phyloP scores from a whole-genome alignment of 768 basidiomycete genomes.

The Leucocoprinus birnbaumii region DNA sequence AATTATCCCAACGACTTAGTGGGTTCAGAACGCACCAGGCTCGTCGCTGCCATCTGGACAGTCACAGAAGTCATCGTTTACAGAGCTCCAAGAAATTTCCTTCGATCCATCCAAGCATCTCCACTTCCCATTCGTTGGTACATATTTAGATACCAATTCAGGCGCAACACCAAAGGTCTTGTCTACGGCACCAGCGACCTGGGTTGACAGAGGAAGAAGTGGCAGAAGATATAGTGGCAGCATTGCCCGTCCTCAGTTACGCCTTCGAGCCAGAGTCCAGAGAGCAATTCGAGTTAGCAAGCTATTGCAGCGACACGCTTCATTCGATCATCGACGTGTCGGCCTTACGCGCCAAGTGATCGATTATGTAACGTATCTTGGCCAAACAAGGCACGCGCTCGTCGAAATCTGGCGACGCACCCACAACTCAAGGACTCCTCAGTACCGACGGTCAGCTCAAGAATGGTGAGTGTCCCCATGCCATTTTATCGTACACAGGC shows the following conservation, averaged over 20 bases:
- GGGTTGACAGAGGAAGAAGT: slow-evolving; percentile 37
- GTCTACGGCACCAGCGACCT: slow-evolving; percentile 35
- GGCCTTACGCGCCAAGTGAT: slow-evolving; percentile 16
- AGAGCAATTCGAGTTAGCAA: slow-evolving; percentile 5
- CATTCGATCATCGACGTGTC: slow-evolving; percentile 38
- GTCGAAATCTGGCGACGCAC: slow-evolving; percentile 18
- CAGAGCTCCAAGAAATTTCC: slow-evolving; percentile 72
- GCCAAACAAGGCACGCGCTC: slow-evolving; percentile 40
- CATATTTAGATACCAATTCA: slow-evolving; percentile 52
- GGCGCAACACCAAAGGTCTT: slow-evolving; percentile 61
- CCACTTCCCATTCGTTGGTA: slow-evolving; percentile 58
- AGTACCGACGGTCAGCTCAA: slow-evolving; percentile 40
- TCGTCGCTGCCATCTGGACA: slow-evolving; percentile 95
- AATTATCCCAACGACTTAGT: slow-evolving; percentile 2
- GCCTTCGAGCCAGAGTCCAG: background rate
- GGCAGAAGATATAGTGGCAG: slow-evolving; percentile 51
- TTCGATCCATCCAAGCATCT: slow-evolving; percentile 79
- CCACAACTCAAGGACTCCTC: slow-evolving; percentile 24
- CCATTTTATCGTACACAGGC: slow-evolving; percentile 8
- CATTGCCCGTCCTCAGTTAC: slow-evolving; percentile 30
- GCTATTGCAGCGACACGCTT: slow-evolving; percentile 4
- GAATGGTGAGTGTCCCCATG: slow-evolving; percentile 36
- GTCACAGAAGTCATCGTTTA: slow-evolving; percentile 96
- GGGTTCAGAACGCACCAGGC: slow-evolving; percentile 57
- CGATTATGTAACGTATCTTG: slow-evolving; percentile 26